phyloP scores from a whole-genome alignment of 2,329 filamentous ascomycete species.

The Calonectria hawksworthii region DNA sequence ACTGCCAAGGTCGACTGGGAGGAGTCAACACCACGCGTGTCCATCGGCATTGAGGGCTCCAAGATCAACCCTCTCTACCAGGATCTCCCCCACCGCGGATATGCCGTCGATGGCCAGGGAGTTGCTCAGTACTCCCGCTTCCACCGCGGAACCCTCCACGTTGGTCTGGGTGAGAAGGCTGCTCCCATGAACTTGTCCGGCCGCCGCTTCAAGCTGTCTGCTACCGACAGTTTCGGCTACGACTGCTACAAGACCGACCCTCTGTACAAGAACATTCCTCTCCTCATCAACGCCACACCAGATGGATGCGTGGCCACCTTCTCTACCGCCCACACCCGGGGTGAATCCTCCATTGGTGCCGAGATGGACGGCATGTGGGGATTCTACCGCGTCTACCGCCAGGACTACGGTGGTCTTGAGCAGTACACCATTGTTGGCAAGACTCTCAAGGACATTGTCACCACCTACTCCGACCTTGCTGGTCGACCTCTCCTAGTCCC shows the following conservation, averaged over 20 bases:
- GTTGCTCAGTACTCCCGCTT: conserved; percentile 76
- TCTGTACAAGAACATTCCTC: conserved; percentile 81
- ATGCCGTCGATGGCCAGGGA: conserved; percentile 72
- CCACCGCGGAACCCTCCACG: conserved; percentile 73
- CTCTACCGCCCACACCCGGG: conserved; percentile 75
- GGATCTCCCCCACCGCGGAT: conserved; percentile 76
- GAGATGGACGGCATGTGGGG: conserved; percentile 85
- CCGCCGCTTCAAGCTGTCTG: conserved; percentile 75
- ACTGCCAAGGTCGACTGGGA: conserved; percentile 72
- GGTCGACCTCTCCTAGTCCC: conserved; percentile 78
- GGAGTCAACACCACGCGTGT: conserved; percentile 67
- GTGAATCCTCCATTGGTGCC: conserved; percentile 75
- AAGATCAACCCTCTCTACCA: conserved; percentile 68
- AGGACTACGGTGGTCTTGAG: conserved; percentile 80
- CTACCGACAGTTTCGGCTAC: conserved; percentile 81
- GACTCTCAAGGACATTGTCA: conserved; percentile 76
- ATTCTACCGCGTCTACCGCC: conserved; percentile 80
- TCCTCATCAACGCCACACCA: conserved; percentile 77
- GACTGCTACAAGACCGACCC: conserved; percentile 79
- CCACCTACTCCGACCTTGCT: conserved; percentile 75
- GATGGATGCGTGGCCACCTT: conserved; percentile 76
- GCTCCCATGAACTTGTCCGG: conserved; percentile 81
- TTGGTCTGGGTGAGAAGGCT: conserved; percentile 80
- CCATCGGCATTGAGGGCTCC: conserved; percentile 62
- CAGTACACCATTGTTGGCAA: conserved; percentile 78